phyloP scores from a whole-genome alignment of 306 rosid genomes.

The Dryas alaskensis region DNA sequence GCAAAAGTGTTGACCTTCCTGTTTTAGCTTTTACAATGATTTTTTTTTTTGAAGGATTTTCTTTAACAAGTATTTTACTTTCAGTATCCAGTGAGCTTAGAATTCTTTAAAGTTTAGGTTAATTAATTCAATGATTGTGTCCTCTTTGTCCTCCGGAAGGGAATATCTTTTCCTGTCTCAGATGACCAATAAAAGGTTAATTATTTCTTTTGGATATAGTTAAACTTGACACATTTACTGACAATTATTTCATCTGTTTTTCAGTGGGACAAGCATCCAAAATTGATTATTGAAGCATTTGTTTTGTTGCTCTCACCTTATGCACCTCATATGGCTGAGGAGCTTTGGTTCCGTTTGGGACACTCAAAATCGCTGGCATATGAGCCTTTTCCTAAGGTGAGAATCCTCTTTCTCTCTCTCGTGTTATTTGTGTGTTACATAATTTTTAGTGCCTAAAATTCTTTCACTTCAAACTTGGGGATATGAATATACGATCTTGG shows the following conservation, averaged over 20 bases:
- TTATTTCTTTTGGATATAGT: background rate
- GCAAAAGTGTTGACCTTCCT: background rate
- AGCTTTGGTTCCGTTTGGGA: slow-evolving; percentile 94
- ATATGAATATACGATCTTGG: background rate
- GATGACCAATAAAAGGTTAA: background rate
- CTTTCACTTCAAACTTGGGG: background rate
- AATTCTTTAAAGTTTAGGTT: background rate
- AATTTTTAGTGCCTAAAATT: too few relatives aligned
- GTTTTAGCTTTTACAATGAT: background rate
- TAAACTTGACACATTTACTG: background rate
- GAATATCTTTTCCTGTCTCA: background rate
- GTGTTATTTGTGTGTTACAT: too few relatives aligned
- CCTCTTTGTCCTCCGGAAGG: background rate
- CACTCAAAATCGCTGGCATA: slow-evolving; percentile 66
- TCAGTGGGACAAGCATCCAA: slow-evolving; percentile 93
- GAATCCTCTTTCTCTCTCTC: slow-evolving; percentile 17
- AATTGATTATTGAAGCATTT: slow-evolving; percentile 66
- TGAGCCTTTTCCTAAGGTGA: slow-evolving; percentile 82
- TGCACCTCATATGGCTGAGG: slow-evolving; percentile 96
- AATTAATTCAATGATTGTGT: too few relatives aligned
- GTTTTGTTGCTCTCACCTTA: slow-evolving; percentile 86
- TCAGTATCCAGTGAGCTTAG: background rate
- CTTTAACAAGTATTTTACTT: background rate
- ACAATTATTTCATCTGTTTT: slow-evolving; percentile 11
- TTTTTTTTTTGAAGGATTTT: background rate